phyloP scores from a whole-genome alignment of 495 filamentous ascomycete genomes.

The Neohortaea acidophila region DNA sequence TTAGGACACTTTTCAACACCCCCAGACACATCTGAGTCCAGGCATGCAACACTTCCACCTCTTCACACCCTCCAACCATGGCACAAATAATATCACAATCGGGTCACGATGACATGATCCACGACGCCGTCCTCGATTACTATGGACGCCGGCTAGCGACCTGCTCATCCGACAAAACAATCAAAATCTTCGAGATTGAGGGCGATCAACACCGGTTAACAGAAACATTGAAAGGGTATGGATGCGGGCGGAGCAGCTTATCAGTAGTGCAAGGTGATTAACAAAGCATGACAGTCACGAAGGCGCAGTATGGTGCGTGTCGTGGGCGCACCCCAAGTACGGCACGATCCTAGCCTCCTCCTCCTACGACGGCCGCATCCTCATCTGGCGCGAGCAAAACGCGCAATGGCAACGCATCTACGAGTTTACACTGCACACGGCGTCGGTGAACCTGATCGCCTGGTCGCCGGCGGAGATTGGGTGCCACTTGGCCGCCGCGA shows the following conservation, averaged over 20 bases:
- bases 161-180: conserved; percentile 93
- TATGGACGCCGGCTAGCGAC: conserved; percentile 94
- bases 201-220: conserved; percentile 78
- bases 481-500: conserved; percentile 87
- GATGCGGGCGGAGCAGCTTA: too few relatives aligned
- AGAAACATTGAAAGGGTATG: conserved; percentile 89
- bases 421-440: conserved; percentile 80
- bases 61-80: conserved; percentile 19
- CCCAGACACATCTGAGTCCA: conserved; percentile 1
- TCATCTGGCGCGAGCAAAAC: conserved; percentile 89
- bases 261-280: too few relatives aligned
- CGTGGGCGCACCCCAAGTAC: conserved; percentile 84
- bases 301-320: conserved; percentile 19
- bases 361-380: conserved; percentile 90
- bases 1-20: background rate
- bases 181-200: conserved; percentile 98
- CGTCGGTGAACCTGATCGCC: conserved; percentile 85
- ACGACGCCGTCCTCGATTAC: conserved; percentile 95
- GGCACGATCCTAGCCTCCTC: conserved; percentile 92
- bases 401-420: conserved; percentile 54
- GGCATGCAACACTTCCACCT: background rate
- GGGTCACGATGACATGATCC: conserved; percentile 99
- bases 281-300: conserved; percentile 19
- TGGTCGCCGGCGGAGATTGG: conserved; percentile 96
- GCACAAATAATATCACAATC: conserved; percentile 81